These are phyloP conservation scores for Mycena floridula DNA, from an alignment of 768 basidiomycete genomes.

Conservation along the genomic window DNA sequence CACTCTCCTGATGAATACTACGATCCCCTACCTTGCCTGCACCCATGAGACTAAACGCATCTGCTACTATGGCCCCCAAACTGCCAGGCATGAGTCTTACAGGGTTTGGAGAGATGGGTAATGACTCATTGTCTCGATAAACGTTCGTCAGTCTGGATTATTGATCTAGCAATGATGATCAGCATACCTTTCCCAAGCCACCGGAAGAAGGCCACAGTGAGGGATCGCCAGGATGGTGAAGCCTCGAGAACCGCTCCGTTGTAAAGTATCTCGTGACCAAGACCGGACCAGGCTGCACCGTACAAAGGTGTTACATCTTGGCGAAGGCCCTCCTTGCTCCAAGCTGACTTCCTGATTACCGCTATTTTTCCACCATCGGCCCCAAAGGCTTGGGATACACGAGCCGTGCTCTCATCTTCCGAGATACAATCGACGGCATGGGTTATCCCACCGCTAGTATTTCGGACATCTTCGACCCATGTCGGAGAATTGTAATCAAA, in stretches of 20 bases:
- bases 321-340: constrained; percentile 19
- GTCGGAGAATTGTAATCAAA: constrained; percentile 25
- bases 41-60: constrained; percentile 25
- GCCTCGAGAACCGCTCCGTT: constrained; percentile 21
- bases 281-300: constrained; percentile 26
- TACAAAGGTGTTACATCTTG: constrained; percentile 20
- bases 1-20: background rate
- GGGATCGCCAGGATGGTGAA: constrained; percentile 16
- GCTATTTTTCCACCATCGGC: constrained; percentile 24
- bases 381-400: constrained; percentile 22
- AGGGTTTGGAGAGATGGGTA: constrained; percentile 20
- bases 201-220: constrained; percentile 25
- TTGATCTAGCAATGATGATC: too few relatives aligned
- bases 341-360: constrained; percentile 19
- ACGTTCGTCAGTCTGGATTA: too few relatives aligned
- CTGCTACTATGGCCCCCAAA: constrained; percentile 16
- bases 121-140: constrained; percentile 11
- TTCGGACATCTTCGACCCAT: constrained; percentile 23
- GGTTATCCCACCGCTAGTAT: constrained; percentile 21
- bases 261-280: constrained; percentile 25
- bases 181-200: too few relatives aligned
- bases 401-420: constrained; percentile 22
- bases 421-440: constrained; percentile 29
- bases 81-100: constrained; percentile 29
- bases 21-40: constrained; percentile 22